These are phyloP conservation scores for Angophora floribunda DNA, from an alignment of 345 rosid species.

Conservation along the genomic window DNA sequence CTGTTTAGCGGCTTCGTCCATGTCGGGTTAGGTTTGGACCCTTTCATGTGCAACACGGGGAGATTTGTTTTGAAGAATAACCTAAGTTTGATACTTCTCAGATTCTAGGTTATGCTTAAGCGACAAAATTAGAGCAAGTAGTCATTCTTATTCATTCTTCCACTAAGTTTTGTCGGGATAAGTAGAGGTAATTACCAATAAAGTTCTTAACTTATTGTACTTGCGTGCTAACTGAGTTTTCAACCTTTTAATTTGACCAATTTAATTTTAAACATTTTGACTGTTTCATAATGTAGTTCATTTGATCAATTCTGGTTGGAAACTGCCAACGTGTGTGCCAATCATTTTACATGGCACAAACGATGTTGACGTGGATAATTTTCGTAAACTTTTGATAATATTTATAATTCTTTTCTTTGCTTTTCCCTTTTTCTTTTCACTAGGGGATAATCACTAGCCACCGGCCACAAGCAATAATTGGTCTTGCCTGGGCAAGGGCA, in stretches of 20 bases:
- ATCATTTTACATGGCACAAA: background rate
- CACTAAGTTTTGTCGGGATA: background rate
- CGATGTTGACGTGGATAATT: background rate
- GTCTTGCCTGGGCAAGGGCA: background rate
- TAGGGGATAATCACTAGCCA: accelerated
- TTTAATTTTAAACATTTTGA: background rate
- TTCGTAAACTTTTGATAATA: background rate
- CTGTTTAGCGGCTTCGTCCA: background rate
- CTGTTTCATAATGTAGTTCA: too few species aligned
- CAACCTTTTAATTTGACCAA: background rate
- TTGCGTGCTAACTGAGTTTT: background rate
- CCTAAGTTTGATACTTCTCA: background rate
- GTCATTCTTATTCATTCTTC: background rate
- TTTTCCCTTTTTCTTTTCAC: background rate
- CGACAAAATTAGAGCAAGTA: background rate
- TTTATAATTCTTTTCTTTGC: background rate
- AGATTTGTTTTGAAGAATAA: background rate
- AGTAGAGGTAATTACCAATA: background rate
- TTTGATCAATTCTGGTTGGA: background rate
- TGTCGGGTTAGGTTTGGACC: background rate
- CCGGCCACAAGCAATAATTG: background rate
- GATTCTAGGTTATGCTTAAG: background rate
- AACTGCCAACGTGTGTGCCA: background rate
- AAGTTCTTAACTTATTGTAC: background rate
- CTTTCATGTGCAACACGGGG: background rate